These are phyloP conservation scores for Mucor circinelloides DNA, from an alignment of 371 early-diverging fungal species.

Conservation along the genomic window DNA sequence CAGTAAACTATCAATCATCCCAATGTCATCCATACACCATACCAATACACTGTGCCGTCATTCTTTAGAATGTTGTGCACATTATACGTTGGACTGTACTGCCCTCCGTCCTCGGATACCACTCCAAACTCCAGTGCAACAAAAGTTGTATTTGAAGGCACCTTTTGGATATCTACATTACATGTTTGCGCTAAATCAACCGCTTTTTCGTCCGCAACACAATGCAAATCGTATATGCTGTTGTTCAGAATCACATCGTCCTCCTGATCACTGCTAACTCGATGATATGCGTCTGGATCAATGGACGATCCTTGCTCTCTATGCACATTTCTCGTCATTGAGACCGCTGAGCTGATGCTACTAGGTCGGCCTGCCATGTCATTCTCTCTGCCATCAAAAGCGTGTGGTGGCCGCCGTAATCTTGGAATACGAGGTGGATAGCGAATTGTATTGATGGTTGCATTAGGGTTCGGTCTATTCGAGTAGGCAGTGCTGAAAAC, in stretches of 20 bases:
- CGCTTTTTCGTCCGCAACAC: slow-evolving; percentile 11
- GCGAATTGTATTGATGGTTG: not conserved
- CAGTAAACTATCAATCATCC: not conserved
- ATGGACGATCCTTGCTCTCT: not conserved
- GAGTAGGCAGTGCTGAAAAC: not conserved
- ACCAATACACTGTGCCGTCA: slow-evolving; percentile 25
- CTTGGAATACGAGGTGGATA: slow-evolving; percentile 9
- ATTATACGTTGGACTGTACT: slow-evolving; percentile 14
- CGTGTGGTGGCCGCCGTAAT: slow-evolving; percentile 6
- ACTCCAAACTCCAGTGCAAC: slow-evolving; percentile 12
- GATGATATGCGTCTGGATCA: not conserved
- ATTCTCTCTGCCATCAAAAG: not conserved
- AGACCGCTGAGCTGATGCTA: slow-evolving; percentile 21
- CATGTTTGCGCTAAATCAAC: slow-evolving; percentile 8
- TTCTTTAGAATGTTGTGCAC: slow-evolving; percentile 14
- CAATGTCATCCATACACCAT: not conserved
- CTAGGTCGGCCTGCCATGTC: slow-evolving; percentile 7
- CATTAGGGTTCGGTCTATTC: not conserved
- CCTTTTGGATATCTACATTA: not conserved
- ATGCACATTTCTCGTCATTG: slow-evolving; percentile 4
- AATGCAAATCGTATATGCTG: slow-evolving; percentile 4
- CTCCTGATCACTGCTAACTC: too few relatives aligned
- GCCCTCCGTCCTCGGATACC: slow-evolving; percentile 16
- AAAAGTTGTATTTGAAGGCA: slow-evolving; percentile 5
- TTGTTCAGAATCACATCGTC: not conserved